A percentile compares a stretch with the other conserved stretches of the same genome.
Conservation (phyloP, 345 rosid species). For the Garcia nutans region DNA sequence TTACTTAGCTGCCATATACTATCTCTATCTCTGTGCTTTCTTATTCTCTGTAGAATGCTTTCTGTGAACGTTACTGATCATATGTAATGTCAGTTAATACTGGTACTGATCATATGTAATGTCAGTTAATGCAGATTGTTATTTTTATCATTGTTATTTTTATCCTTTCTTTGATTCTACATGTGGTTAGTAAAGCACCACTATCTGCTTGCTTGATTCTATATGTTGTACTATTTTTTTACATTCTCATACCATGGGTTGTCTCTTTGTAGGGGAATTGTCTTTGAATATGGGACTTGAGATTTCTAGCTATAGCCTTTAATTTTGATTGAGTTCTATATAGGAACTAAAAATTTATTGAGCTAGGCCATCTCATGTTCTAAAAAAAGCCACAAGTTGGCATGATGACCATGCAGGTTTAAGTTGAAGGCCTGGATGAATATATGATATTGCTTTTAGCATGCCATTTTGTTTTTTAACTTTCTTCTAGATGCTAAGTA, state of each 20-base stretch:
- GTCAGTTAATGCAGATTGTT: too few species aligned
- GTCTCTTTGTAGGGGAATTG: neutral
- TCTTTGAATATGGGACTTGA: neutral
- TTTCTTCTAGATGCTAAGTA: neutral
- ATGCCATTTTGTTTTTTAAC: neutral
- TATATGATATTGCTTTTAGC: neutral
- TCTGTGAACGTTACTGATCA: neutral
- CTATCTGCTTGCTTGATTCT: neutral
- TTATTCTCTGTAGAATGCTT: neutral
- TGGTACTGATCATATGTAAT: too few species aligned
- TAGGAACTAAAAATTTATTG: neutral
- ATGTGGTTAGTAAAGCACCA: neutral
- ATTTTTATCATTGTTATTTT: too few species aligned
- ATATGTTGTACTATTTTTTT: neutral
- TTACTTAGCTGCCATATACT: neutral
- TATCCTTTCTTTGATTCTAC: too few species aligned
- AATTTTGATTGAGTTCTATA: neutral
- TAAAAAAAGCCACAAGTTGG: neutral
- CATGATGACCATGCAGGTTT: too few species aligned
- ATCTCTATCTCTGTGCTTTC: neutral
- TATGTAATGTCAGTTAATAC: neutral
- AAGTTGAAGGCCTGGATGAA: neutral
- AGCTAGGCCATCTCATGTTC: neutral
- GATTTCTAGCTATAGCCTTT: neutral
- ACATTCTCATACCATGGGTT: neutral